A percentile compares a stretch with the other conserved stretches of the same genome.
Conservation (phyloP, 371 early-diverging fungal genomes). For the Rhizopus delemar region DNA sequence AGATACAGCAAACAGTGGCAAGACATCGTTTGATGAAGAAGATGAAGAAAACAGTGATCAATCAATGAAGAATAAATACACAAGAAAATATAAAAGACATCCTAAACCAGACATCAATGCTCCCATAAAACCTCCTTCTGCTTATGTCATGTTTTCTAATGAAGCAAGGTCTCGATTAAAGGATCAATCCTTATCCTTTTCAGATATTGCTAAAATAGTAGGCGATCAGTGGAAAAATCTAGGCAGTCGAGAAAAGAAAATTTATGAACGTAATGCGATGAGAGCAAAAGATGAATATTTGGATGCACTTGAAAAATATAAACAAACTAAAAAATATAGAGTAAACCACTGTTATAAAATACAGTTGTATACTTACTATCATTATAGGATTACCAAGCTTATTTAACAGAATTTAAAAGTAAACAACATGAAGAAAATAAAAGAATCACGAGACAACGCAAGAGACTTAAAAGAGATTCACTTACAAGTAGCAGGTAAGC, state of each 20-base stretch:
- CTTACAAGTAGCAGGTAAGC: conserved; percentile 14
- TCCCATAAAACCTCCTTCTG: conserved; percentile 57
- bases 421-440: conserved; percentile 40
- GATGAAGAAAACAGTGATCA: conserved; percentile 7
- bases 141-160: conserved; percentile 59
- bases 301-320: conserved; percentile 34
- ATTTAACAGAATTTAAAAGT: conserved; percentile 34
- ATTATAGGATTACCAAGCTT: conserved; percentile 38
- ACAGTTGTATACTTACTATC: neutral
- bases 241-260: conserved; percentile 27
- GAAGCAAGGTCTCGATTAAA: conserved; percentile 42
- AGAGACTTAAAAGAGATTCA: conserved; percentile 26
- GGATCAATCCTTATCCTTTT: conserved; percentile 44
- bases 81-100: conserved; percentile 53
- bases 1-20: neutral
- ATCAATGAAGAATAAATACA: conserved; percentile 6
- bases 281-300: conserved; percentile 45
- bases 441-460: conserved; percentile 28
- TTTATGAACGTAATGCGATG: conserved; percentile 42
- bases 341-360: conserved; percentile 3
- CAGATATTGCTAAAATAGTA: conserved; percentile 51
- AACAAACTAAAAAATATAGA: conserved; percentile 41
- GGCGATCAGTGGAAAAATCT: conserved; percentile 55
- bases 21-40: conserved; percentile 4
- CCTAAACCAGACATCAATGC: conserved; percentile 57